Percentiles rank a stretch among this genome's conserved stretches.
Evolutionary conservation across 345 rosid species (phyloP).

Genomic region (Syzygium jambos): DNA sequence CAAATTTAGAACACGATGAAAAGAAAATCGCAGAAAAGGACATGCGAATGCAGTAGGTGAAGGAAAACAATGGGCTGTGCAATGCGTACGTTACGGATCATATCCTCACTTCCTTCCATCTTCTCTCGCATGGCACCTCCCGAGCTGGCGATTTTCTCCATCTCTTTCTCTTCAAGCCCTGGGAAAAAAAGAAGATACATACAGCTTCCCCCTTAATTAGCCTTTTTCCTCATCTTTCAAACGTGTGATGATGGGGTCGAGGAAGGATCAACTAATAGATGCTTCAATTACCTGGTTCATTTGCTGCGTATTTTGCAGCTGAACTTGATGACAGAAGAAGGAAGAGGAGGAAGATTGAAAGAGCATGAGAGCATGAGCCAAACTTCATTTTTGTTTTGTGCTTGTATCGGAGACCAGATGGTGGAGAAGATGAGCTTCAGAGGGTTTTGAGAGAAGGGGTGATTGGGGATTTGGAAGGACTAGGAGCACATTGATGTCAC

Average conservation of each 20-base stretch:
- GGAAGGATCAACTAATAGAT: background rate
- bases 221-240: background rate
- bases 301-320: background rate
- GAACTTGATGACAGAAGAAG: background rate
- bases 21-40: background rate
- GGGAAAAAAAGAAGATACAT: background rate
- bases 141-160: background rate
- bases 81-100: background rate
- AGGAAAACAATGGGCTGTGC: background rate
- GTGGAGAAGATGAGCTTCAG: background rate
- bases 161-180: background rate
- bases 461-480: background rate
- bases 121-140: background rate
- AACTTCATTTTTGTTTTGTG: background rate
- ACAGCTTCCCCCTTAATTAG: background rate
- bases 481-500: background rate
- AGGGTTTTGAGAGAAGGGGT: background rate
- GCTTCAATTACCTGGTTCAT: background rate
- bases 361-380: background rate
- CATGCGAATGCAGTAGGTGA: background rate
- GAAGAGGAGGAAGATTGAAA: background rate
- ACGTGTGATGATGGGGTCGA: background rate
- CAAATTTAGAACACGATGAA: background rate
- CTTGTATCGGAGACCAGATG: background rate
- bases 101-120: background rate